Percentiles rank a stretch among this genome's conserved stretches.
These are phyloP conservation scores for Saccharomycopsis phalli DNA, from an alignment of 1,139 yeast genomes.

Conservation along the genomic window DNA sequence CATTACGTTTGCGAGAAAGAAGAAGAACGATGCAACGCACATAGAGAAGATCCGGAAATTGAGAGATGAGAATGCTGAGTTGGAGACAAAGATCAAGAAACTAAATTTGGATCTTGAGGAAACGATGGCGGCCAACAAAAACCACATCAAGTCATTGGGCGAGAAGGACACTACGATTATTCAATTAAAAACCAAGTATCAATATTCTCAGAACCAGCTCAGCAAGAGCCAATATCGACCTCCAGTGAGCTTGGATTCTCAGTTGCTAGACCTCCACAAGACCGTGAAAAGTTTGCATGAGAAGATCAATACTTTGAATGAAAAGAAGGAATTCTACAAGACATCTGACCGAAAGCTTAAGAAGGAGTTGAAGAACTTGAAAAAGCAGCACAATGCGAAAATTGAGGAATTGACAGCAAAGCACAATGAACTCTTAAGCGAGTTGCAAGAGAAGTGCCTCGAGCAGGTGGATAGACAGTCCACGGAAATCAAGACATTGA, in stretches of 20 bases:
- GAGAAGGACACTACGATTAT: conserved; percentile 14
- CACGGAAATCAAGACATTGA: not conserved
- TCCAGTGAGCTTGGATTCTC: not conserved
- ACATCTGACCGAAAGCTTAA: conserved; percentile 3
- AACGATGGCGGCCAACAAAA: not conserved
- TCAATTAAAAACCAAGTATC: conserved; percentile 4
- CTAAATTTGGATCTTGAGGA: conserved; percentile 1
- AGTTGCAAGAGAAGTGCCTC: not conserved
- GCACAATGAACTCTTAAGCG: conserved; percentile 5
- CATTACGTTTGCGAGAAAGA: conserved; percentile 6
- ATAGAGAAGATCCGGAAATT: conserved; percentile 9
- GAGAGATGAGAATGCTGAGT: conserved; percentile 5
- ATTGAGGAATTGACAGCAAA: conserved; percentile 2
- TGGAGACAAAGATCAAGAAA: conserved; percentile 1
- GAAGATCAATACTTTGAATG: conserved; percentile 5
- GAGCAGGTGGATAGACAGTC: not conserved
- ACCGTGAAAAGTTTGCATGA: not conserved
- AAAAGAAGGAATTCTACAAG: conserved; percentile 10
- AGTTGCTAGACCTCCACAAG: not conserved
- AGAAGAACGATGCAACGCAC: conserved; percentile 11
- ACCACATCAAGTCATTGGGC: not conserved
- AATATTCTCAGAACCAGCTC: conserved; percentile 1
- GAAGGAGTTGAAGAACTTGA: conserved; percentile 3
- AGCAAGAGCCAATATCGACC: too few species aligned
- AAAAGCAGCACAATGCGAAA: not conserved